A percentile compares a stretch with the other conserved stretches of the same genome.
Evolutionary conservation across 176 grass and related monocot genomes (phyloP).

Genomic region (Guadua angustifolia): DNA sequence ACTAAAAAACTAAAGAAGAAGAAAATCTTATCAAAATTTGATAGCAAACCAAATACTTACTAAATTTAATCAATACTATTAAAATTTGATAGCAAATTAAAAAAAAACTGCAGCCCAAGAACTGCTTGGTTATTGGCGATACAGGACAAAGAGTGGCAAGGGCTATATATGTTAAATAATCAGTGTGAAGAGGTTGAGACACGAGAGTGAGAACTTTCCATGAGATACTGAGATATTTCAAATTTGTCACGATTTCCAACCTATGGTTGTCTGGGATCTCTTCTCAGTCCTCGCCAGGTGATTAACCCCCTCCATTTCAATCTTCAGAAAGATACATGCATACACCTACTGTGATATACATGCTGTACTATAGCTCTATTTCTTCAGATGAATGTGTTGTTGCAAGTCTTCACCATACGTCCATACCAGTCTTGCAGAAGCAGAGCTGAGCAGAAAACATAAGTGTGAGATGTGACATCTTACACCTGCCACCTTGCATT

Average conservation of each 20-base stretch:
- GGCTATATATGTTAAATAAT: conserved; percentile 33
- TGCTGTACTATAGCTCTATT: background rate
- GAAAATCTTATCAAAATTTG: no score
- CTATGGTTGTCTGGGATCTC: conserved; percentile 20
- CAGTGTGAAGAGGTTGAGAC: background rate
- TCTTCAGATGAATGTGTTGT: conserved; percentile 10
- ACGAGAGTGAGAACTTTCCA: background rate
- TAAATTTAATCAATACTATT: no score
- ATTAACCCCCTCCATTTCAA: background rate
- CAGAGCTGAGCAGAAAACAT: background rate
- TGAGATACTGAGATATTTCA: background rate
- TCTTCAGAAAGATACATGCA: conserved; percentile 11
- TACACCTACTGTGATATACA: background rate
- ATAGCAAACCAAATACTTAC: no score
- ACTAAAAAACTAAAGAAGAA: no score
- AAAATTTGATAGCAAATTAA: no score
- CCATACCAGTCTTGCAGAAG: conserved; percentile 8
- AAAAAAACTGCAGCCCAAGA: conserved; percentile 16
- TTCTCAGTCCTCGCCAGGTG: background rate
- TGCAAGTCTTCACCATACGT: conserved; percentile 18
- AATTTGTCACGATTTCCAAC: conserved; percentile 25
- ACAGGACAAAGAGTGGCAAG: background rate
- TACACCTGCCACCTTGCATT: conserved; percentile 42
- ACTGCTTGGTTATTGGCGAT: conserved; percentile 35
- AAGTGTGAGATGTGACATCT: conserved; percentile 15